phyloP scores from a whole-genome alignment of 805 yeast genomes.

The Millerozyma acaciae region DNA sequence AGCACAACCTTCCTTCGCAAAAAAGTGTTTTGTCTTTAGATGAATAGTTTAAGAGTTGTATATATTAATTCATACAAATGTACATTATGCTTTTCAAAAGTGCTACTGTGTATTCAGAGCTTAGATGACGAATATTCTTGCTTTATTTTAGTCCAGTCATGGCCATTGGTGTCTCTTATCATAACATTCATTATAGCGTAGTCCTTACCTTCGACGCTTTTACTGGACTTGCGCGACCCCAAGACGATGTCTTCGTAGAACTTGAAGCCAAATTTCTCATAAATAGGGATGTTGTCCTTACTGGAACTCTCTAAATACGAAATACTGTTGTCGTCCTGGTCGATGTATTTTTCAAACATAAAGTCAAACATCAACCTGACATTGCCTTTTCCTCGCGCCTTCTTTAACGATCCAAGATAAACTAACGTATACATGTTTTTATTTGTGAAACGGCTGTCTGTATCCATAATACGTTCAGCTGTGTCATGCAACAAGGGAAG shows the following conservation, averaged over 20 bases:
- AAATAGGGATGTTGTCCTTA: conserved; percentile 46
- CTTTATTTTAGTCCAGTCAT: conserved; percentile 28
- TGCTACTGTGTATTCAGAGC: conserved; percentile 2
- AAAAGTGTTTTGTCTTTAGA: conserved; percentile 42
- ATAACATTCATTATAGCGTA: conserved; percentile 42
- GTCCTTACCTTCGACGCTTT: conserved; percentile 33
- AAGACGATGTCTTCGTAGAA: conserved; percentile 47
- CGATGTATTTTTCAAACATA: conserved; percentile 45
- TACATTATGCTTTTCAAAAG: conserved; percentile 2
- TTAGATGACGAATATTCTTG: conserved; percentile 4
- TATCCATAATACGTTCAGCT: conserved; percentile 38
- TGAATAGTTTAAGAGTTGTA: conserved; percentile 21
- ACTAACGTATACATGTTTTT: conserved; percentile 41
- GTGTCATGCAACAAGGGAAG: conserved; percentile 50
- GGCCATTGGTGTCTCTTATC: conserved; percentile 36
- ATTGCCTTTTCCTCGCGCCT: conserved; percentile 56
- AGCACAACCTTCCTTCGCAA: conserved; percentile 57
- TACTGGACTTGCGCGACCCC: conserved; percentile 23
- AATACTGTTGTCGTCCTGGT: conserved; percentile 32
- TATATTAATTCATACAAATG: conserved; percentile 1
- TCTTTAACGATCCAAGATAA: conserved; percentile 39
- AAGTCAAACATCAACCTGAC: conserved; percentile 46
- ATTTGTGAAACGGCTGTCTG: conserved; percentile 36
- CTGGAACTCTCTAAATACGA: conserved; percentile 51
- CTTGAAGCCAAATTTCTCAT: conserved; percentile 48